These are phyloP conservation scores for Vaccinium corymbosum DNA, from an alignment of 148 eudicot species.

Conservation along the genomic window DNA sequence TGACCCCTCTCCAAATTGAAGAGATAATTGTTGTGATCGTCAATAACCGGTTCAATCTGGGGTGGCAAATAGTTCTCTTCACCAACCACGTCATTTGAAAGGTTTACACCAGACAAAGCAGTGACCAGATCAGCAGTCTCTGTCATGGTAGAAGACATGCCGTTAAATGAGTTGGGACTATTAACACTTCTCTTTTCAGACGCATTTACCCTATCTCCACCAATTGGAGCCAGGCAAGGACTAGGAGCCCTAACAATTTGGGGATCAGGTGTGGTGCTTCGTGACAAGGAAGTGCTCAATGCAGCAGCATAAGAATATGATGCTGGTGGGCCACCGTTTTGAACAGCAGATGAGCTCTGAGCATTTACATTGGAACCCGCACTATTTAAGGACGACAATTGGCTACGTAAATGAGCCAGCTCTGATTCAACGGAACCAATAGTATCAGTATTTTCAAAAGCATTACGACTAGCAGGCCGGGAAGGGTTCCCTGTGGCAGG, in stretches of 20 bases:
- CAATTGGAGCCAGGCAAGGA: constrained; percentile 90
- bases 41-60: constrained; percentile 42
- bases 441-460: constrained; percentile 55
- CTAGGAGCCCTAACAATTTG: constrained; percentile 86
- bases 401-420: constrained; percentile 51
- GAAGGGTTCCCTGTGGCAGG: constrained; percentile 78
- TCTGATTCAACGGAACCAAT: constrained; percentile 63
- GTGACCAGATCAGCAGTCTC: constrained; percentile 57
- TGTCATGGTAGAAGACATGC: constrained; percentile 40
- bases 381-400: constrained; percentile 30
- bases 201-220: constrained; percentile 59
- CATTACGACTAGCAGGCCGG: constrained; percentile 86
- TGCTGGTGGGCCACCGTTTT: constrained; percentile 40
- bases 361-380: constrained; percentile 25
- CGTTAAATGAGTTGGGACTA: constrained; percentile 58
- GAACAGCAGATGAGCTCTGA: constrained; percentile 44
- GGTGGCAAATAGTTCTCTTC: constrained; percentile 45
- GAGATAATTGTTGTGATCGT: constrained; percentile 48
- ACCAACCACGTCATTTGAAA: constrained; percentile 54
- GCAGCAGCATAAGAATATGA: constrained; percentile 91
- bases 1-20: constrained; percentile 50
- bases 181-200: constrained; percentile 53
- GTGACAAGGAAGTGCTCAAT: constrained; percentile 76
- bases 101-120: constrained; percentile 80
- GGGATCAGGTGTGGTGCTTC: constrained; percentile 95